Evolutionary conservation across 345 rosid species (phyloP).

Genomic region (Populus deltoides): DNA sequence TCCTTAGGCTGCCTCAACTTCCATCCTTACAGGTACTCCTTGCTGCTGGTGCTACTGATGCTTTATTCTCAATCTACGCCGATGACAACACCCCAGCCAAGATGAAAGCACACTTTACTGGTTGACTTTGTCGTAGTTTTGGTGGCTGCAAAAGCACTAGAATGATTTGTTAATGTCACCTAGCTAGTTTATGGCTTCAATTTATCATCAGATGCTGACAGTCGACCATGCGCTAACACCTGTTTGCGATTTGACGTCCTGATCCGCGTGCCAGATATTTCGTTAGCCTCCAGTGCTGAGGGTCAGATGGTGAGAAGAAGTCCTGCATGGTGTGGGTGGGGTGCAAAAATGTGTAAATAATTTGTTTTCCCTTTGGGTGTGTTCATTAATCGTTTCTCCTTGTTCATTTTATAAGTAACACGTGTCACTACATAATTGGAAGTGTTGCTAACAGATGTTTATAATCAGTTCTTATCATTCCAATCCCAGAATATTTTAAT

Average conservation of each 20-base stretch:
- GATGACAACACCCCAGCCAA: constrained; percentile 54
- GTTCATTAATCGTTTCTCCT: constrained; percentile 27
- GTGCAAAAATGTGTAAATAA: constrained; percentile 56
- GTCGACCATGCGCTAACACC: constrained; percentile 6
- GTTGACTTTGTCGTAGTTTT: neutral
- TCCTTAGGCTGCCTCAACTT: constrained; percentile 84
- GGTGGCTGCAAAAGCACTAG: constrained; percentile 5
- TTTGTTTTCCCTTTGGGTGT: constrained; percentile 25
- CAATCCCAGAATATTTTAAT: neutral
- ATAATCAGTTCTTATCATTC: constrained; percentile 8
- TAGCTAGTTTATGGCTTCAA: neutral
- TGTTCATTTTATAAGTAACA: constrained; percentile 40
- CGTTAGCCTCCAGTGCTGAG: constrained; percentile 49
- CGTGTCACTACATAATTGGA: constrained; percentile 16
- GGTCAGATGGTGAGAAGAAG: constrained; percentile 21
- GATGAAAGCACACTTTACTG: constrained; percentile 22
- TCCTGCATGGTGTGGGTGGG: constrained; percentile 27
- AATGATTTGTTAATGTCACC: neutral
- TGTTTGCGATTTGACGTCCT: constrained; percentile 7
- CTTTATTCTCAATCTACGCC: constrained; percentile 70
- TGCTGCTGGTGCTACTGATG: constrained; percentile 91
- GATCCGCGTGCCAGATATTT: constrained; percentile 39
- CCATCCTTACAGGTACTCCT: constrained; percentile 92
- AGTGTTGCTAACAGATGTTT: constrained; percentile 19
- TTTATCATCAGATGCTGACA: neutral